A percentile compares a stretch with the other conserved stretches of the same genome.
phyloP scores from a whole-genome alignment of 2,329 filamentous ascomycete genomes.

The Emmonsia crescens region DNA sequence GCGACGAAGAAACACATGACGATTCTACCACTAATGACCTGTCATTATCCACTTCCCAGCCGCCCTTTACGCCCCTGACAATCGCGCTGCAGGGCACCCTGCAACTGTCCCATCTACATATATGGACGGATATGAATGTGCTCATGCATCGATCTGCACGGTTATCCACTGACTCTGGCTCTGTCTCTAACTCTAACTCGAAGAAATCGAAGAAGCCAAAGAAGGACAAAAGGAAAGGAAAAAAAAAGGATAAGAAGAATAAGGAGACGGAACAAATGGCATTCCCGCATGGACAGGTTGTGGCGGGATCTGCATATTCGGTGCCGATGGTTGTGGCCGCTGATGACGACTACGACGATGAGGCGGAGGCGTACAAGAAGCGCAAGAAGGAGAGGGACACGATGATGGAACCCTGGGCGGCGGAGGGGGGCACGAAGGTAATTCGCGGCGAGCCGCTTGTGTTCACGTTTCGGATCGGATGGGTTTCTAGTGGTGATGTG shows the following conservation, averaged over 20 bases:
- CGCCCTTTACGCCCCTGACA: constrained; percentile 65
- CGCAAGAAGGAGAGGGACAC: constrained; percentile 39
- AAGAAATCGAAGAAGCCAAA: constrained; percentile 23
- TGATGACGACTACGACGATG: constrained; percentile 9
- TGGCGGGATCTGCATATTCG: constrained; percentile 79
- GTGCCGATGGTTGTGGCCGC: constrained; percentile 55
- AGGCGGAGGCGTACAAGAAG: constrained; percentile 13
- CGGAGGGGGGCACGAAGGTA: constrained; percentile 49
- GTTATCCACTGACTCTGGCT: constrained; percentile 6
- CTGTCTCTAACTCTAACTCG: background rate
- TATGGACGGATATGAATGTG: constrained; percentile 82
- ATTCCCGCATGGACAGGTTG: constrained; percentile 58
- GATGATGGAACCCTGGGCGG: constrained; percentile 36
- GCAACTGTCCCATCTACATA: constrained; percentile 79
- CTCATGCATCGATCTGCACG: constrained; percentile 53
- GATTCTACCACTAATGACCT: background rate
- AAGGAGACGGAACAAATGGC: constrained; percentile 37
- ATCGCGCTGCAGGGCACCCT: constrained; percentile 83
- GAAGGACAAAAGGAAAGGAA: constrained; percentile 21
- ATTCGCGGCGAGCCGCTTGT: constrained; percentile 80
- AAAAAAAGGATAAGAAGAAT: constrained; percentile 40
- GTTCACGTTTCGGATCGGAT: constrained; percentile 68
- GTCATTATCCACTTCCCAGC: background rate
- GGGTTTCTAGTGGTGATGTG: constrained; percentile 43
- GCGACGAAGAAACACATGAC: constrained; percentile 2